Conservation (phyloP, 108 stramenopile genomes). For the Mediolabrus comicus region DNA sequence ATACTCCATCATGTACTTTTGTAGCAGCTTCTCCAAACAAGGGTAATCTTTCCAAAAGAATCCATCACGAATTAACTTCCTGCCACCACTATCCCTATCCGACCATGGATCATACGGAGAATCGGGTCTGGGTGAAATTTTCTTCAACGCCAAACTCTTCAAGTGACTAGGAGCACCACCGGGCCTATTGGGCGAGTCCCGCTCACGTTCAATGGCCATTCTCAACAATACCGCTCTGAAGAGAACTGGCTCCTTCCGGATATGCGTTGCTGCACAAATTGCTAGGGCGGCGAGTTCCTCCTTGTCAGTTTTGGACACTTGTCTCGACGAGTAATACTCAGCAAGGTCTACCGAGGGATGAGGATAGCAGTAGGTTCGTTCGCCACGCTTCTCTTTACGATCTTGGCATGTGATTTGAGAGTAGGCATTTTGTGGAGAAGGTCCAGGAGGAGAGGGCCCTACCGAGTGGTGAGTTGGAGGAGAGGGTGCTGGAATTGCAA, state of each 20-base stretch:
- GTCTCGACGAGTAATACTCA: constrained; percentile 6
- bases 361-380: neutral
- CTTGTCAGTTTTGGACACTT: neutral
- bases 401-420: neutral
- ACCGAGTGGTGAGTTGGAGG: neutral
- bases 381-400: neutral
- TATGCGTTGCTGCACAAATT: neutral
- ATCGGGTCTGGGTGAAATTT: neutral
- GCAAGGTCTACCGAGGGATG: neutral
- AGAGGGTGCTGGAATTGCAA: neutral
- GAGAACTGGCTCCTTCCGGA: constrained; percentile 7
- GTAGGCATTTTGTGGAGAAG: neutral
- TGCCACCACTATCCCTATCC: neutral
- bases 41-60: constrained; percentile 88
- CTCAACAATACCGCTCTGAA: constrained; percentile 23
- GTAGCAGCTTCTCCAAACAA: constrained; percentile 66
- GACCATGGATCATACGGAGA: too few species aligned
- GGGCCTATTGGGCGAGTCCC: constrained; percentile 11
- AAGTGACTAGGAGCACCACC: neutral
- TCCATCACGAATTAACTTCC: constrained; percentile 63
- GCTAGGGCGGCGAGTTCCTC: constrained; percentile 6
- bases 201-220: constrained; percentile 22
- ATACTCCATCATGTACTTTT: constrained; percentile 75
- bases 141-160: neutral
- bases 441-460: too few species aligned